Base-by-base conservation (phyloP, 2,329 filamentous ascomycete species). In the Coleophoma eucalyptorum region DNA sequence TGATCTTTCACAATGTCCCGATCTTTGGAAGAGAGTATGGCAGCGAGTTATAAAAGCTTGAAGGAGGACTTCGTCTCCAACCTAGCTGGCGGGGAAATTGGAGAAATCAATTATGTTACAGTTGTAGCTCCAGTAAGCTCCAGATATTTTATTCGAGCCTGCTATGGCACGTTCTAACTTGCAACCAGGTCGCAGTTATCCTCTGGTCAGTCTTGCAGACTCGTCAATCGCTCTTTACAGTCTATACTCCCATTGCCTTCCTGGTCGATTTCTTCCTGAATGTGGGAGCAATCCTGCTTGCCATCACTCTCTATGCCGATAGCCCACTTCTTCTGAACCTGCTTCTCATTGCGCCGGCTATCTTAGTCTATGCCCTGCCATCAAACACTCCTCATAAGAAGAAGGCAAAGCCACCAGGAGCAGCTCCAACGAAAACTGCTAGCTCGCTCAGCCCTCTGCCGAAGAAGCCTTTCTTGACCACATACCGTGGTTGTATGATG, bases 51-150 rank as follows among this genome's bases (percentile, higher is more conserved):
- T 76, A 99, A 97, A 73, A 82, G 87, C 63, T 79, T 87, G 60
- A 99, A 99, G 74, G 92, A 96, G 76, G 90, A 90, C 65, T 96
- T 96, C 68, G 94, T 99, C 64, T 96, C 93, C 49, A 89, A 91
- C 67, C 82, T 96, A 31, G 85, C 87, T 6, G 94, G 94, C 38
- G 90, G 94, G 52, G 80, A 84, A 32, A 84, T 96, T 54, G 74
- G 79, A 59, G 94, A 99, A 68, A 92, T 99, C 72, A 93, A 92
- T 67, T 80, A 82, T 61, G 89, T 97, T 60, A 90, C 89, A 44
- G 80, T 89, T 45, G 86, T 96, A 57, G 90, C 90, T 65, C 86
- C 92, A 65, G 94, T 97, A 80, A 65, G 81, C 50, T 50, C n/a
- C 20, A 26, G 21, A 21, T 16, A 45, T 38, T 41, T 32, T 35